These are phyloP conservation scores for Claviceps monticola DNA, from an alignment of 2,329 filamentous ascomycete genomes.

Conservation along the genomic window DNA sequence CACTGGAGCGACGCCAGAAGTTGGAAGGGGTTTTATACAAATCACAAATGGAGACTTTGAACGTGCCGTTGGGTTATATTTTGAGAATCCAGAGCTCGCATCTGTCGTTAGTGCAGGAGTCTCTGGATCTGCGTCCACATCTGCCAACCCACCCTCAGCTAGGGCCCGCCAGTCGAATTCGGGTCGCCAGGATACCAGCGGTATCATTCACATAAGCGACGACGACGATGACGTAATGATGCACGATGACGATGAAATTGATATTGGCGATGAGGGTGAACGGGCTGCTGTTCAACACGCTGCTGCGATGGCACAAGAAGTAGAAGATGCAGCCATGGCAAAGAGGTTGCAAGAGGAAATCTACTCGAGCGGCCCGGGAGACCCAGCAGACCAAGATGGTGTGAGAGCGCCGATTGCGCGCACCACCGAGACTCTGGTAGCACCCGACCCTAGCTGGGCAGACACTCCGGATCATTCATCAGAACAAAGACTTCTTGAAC, in stretches of 20 bases:
- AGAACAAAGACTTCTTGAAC: conserved; percentile 49
- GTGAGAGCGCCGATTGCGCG: conserved; percentile 83
- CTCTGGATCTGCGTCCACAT: conserved; percentile 8
- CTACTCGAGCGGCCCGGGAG: conserved; percentile 43
- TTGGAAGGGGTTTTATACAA: conserved; percentile 71
- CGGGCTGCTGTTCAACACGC: conserved; percentile 27
- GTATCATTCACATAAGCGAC: conserved; percentile 59
- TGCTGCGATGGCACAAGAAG: conserved; percentile 42
- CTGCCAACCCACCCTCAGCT: conserved; percentile 14
- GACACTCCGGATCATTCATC: conserved; percentile 31
- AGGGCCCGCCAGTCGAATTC: conserved; percentile 15
- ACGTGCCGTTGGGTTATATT: conserved; percentile 81
- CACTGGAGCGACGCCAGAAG: conserved; percentile 58
- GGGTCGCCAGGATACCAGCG: conserved; percentile 21
- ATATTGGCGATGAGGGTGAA: conserved; percentile 24
- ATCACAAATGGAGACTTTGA: conserved; percentile 74
- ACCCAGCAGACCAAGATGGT: conserved; percentile 36
- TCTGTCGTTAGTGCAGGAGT: conserved; percentile 21
- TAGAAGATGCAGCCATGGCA: conserved; percentile 90
- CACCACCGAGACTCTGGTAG: conserved; percentile 83
- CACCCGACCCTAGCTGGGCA: conserved; percentile 40
- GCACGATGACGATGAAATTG: conserved; percentile 17
- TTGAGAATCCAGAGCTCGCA: conserved; percentile 67
- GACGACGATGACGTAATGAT: conserved; percentile 46
- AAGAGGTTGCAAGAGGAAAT: conserved; percentile 83